Evolutionary conservation across 2,329 filamentous ascomycete species (phyloP).

Genomic region (Penicillium corylophilum): DNA sequence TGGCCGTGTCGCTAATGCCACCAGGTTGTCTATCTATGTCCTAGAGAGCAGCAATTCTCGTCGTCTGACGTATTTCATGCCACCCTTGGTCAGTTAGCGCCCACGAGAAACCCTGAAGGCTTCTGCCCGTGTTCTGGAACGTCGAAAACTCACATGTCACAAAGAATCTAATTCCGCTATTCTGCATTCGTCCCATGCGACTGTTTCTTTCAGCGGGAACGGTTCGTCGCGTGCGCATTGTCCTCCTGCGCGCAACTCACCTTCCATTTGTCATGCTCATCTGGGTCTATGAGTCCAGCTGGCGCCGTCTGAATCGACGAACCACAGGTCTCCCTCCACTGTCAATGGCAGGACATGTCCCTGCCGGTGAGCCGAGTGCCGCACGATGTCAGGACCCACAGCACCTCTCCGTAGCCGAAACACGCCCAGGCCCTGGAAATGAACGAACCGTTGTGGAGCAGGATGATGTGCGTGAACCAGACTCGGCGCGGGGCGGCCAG

Average conservation of each 20-base stretch:
- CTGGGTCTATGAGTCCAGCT: constrained; percentile 52
- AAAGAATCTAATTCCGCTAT: constrained; percentile 59
- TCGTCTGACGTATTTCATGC: constrained; percentile 49
- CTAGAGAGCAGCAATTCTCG: constrained; percentile 48
- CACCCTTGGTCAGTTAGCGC: constrained; percentile 42
- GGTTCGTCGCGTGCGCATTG: constrained; percentile 56
- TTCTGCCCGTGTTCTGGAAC: constrained; percentile 13
- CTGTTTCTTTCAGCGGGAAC: constrained; percentile 56
- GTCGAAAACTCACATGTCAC: constrained; percentile 9
- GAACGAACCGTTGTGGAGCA: constrained; percentile 23
- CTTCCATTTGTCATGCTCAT: constrained; percentile 58
- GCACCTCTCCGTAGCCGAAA: constrained; percentile 24
- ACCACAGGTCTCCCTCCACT: constrained; percentile 23
- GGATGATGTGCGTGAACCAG: constrained; percentile 25
- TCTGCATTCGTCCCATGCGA: constrained; percentile 57
- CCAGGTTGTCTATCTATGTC: constrained; percentile 45
- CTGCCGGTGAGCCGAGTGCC: constrained; percentile 21
- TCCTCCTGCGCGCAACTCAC: constrained; percentile 60
- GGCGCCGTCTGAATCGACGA: constrained; percentile 16
- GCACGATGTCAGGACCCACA: constrained; percentile 27
- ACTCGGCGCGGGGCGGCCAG: constrained; percentile 20
- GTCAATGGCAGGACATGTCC: constrained; percentile 19
- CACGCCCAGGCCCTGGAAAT: constrained; percentile 20
- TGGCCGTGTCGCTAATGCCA: constrained; percentile 9
- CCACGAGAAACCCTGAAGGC: constrained; percentile 1